These are phyloP conservation scores for Balamuthia mandrillaris DNA, from an alignment of 208 protist genomes.

Conservation along the genomic window DNA sequence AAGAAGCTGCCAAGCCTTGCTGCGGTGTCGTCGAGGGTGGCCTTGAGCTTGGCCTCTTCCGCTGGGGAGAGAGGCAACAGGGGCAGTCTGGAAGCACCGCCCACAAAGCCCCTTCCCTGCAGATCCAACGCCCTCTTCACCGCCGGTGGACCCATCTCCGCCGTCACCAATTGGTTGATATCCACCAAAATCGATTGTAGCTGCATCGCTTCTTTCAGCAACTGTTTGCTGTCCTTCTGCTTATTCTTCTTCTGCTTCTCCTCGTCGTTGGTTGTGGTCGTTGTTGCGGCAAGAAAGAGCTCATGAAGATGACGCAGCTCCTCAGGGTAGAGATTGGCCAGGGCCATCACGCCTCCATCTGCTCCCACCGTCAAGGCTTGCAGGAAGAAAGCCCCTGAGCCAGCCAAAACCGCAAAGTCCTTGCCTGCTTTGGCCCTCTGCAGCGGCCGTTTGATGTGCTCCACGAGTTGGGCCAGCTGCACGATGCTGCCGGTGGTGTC, in stretches of 20 bases:
- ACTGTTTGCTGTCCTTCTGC: neutral
- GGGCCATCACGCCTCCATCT: slow-evolving; percentile 19
- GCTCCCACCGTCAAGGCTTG: neutral
- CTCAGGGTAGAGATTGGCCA: slow-evolving; percentile 8
- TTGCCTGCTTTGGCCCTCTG: neutral
- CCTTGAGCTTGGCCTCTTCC: neutral
- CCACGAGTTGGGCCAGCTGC: neutral
- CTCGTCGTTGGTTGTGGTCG: neutral
- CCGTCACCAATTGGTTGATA: neutral
- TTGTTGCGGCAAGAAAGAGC: neutral
- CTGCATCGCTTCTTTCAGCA: neutral
- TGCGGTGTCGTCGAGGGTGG: neutral
- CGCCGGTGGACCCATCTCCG: neutral
- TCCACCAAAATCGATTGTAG: neutral
- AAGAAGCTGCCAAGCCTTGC: neutral
- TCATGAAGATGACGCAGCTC: neutral
- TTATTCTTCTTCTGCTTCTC: slow-evolving; percentile 6
- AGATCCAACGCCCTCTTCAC: slow-evolving; percentile 21
- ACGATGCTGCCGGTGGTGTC: slow-evolving; percentile 28
- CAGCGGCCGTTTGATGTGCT: neutral
- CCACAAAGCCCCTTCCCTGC: neutral
- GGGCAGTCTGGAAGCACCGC: neutral
- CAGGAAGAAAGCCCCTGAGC: slow-evolving; percentile 11
- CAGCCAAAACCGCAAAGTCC: neutral
- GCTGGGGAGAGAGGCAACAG: neutral